Conservation (phyloP, 164 flowering plant genomes). For the Vitis amurensis region DNA sequence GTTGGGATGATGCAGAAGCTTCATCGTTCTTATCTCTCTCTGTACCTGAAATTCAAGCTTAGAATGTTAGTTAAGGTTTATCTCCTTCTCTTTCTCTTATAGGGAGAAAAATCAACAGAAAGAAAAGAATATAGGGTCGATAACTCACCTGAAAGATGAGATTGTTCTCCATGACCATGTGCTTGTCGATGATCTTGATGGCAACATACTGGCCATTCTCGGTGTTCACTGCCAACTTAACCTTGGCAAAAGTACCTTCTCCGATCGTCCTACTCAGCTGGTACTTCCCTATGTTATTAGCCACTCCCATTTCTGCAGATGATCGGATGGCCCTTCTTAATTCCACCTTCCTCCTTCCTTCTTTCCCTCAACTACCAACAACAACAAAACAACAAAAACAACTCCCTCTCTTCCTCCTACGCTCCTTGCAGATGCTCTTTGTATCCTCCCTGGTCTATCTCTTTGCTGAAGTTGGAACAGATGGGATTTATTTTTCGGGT, state of each 20-base stretch:
- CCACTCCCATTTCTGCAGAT: slow-evolving; percentile 43
- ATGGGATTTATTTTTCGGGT: background rate
- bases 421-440: background rate
- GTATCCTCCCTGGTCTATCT: background rate
- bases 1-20: slow-evolving; percentile 72
- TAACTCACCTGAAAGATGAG: slow-evolving; percentile 58
- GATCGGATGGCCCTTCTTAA: background rate
- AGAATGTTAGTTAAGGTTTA: background rate
- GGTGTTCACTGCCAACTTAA: slow-evolving; percentile 54
- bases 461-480: background rate
- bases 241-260: slow-evolving; percentile 83
- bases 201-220: slow-evolving; percentile 51
- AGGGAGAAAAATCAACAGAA: background rate
- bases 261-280: slow-evolving; percentile 60
- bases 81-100: background rate
- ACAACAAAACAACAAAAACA: background rate
- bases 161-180: slow-evolving; percentile 50
- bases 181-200: slow-evolving; percentile 71
- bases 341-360: too few relatives aligned
- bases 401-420: background rate
- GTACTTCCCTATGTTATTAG: slow-evolving; percentile 54
- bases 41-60: slow-evolving; percentile 45
- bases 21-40: slow-evolving; percentile 79
- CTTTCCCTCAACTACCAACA: background rate
- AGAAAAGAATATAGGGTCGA: background rate